A percentile compares a stretch with the other conserved stretches of the same genome.
These are phyloP conservation scores for Erodium trifolium DNA, from an alignment of 441 rosid species.

Conservation along the genomic window DNA sequence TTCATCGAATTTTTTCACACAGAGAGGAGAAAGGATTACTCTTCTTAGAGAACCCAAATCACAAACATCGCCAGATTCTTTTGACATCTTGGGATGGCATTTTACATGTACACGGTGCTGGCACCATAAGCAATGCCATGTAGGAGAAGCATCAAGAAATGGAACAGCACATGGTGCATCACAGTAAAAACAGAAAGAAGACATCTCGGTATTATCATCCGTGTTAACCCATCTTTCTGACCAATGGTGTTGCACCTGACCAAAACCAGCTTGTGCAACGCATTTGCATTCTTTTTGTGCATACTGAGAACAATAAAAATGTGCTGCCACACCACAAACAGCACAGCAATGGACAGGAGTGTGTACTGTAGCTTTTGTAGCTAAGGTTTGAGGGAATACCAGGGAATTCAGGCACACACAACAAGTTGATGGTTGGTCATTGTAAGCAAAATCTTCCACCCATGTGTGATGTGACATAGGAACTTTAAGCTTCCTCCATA, in stretches of 20 bases:
- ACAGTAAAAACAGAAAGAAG: conserved; percentile 54
- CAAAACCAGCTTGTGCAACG: conserved; percentile 48
- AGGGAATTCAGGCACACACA: conserved; percentile 51
- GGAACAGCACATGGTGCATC: conserved; percentile 66
- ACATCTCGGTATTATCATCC: conserved; percentile 49
- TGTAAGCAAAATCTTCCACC: conserved; percentile 42
- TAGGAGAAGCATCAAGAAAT: conserved; percentile 55
- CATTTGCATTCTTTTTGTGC: conserved; percentile 58
- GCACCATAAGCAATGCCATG: conserved; percentile 71
- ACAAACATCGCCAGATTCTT: conserved; percentile 54
- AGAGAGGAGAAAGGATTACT: conserved; percentile 50
- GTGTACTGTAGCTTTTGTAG: conserved; percentile 26
- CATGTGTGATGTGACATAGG: conserved; percentile 53
- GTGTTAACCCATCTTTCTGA: conserved; percentile 56
- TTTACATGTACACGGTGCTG: conserved; percentile 60
- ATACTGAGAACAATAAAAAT: conserved; percentile 44
- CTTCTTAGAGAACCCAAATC: conserved; percentile 58
- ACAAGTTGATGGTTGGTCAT: conserved; percentile 47
- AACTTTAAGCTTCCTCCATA: conserved; percentile 48
- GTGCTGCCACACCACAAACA: conserved; percentile 60
- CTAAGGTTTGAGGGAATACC: conserved; percentile 29
- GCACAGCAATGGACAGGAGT: conserved; percentile 43
- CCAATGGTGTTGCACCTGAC: conserved; percentile 56
- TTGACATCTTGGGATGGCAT: conserved; percentile 52
- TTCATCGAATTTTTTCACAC: conserved; percentile 39